phyloP scores from a whole-genome alignment of 495 filamentous ascomycete species.

The Penicillium longicatenatum region DNA sequence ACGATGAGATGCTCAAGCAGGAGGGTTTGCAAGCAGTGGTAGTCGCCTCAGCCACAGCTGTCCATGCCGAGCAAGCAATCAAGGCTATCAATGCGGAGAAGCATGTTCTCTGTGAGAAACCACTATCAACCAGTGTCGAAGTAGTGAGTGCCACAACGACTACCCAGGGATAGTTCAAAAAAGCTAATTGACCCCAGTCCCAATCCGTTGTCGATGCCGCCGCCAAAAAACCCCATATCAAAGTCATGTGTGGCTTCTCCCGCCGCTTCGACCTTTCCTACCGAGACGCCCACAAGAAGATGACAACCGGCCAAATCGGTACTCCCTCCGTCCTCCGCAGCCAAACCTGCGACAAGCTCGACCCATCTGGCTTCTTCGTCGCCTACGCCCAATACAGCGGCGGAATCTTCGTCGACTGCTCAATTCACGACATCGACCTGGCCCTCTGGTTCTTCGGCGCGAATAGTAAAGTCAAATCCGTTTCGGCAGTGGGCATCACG shows the following conservation, averaged over 20 bases:
- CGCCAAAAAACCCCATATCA: constrained; percentile 36
- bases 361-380: constrained; percentile 55
- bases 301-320: constrained; percentile 49
- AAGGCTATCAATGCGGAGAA: constrained; percentile 55
- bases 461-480: constrained; percentile 44
- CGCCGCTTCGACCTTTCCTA: constrained; percentile 58
- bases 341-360: constrained; percentile 59
- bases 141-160: constrained; percentile 45
- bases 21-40: constrained; percentile 55
- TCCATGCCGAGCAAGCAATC: constrained; percentile 59
- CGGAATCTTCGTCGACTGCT: constrained; percentile 61
- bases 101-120: constrained; percentile 61
- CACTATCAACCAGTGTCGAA: constrained; percentile 51
- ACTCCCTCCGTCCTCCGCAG: constrained; percentile 51
- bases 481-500: constrained; percentile 52
- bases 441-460: constrained; percentile 58
- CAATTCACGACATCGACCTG: constrained; percentile 60
- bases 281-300: constrained; percentile 50
- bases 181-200: constrained; percentile 35
- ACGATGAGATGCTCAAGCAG: constrained; percentile 58
- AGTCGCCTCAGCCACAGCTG: constrained; percentile 53
- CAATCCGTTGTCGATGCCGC: constrained; percentile 55
- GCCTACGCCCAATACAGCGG: constrained; percentile 55
- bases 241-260: constrained; percentile 61
- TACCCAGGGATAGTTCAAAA: too few relatives aligned